Evolutionary conservation across 345 rosid genomes (phyloP).

Genomic region (Ceriops decandra): DNA sequence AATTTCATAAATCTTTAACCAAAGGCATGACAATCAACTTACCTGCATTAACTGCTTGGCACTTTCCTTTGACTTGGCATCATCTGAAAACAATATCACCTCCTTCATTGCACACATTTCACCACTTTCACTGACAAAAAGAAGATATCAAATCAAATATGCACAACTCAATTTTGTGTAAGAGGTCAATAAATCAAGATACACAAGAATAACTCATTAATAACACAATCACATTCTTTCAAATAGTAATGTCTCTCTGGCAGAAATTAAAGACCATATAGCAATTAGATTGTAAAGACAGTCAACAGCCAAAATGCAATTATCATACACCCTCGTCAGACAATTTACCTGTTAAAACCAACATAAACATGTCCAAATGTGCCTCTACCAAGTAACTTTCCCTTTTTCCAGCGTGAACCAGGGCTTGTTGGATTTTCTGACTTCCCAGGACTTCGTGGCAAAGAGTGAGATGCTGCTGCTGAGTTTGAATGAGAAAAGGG

Average conservation of each 20-base stretch:
- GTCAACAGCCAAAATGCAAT: neutral
- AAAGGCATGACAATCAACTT: neutral
- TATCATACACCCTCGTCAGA: neutral
- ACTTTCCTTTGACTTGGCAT: slow-evolving; percentile 72
- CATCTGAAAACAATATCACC: slow-evolving; percentile 73
- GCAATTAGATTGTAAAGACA: neutral
- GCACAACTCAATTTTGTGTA: neutral
- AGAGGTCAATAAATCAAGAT: neutral
- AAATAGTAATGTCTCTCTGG: neutral
- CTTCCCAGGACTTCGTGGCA: slow-evolving; percentile 91
- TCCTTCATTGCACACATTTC: slow-evolving; percentile 94
- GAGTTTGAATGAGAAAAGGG: slow-evolving; percentile 89
- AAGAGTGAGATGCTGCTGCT: slow-evolving; percentile 84
- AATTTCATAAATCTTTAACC: too few relatives aligned
- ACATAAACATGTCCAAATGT: slow-evolving; percentile 77
- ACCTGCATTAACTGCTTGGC: slow-evolving; percentile 72
- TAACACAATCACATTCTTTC: neutral
- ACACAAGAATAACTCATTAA: neutral
- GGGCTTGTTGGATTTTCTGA: slow-evolving; percentile 73
- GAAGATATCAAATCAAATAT: neutral
- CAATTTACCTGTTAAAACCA: slow-evolving; percentile 61
- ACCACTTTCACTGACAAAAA: slow-evolving; percentile 56
- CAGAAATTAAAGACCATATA: neutral
- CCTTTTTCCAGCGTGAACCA: slow-evolving; percentile 69
- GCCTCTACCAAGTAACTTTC: slow-evolving; percentile 71